These are phyloP conservation scores for Pseudogymnoascus sp. DNA, from an alignment of 2,329 filamentous ascomycete species.

Conservation along the genomic window DNA sequence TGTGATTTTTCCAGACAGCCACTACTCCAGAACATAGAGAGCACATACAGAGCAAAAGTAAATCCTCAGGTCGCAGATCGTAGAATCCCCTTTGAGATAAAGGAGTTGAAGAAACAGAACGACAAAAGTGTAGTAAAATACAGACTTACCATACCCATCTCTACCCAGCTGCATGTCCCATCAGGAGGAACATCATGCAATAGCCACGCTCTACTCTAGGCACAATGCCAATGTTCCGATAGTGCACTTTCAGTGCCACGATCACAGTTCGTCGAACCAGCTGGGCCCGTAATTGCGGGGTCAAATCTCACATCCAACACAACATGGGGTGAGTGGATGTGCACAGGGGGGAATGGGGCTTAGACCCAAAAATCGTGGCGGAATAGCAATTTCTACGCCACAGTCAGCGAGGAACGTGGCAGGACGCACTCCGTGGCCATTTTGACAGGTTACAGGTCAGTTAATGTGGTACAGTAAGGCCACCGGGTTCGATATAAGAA, in stretches of 20 bases:
- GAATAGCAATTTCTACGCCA: background rate
- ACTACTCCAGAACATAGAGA: background rate
- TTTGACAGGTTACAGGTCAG: background rate
- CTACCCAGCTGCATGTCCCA: background rate
- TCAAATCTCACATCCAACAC: background rate
- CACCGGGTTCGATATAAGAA: background rate
- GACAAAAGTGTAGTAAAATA: background rate
- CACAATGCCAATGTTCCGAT: background rate
- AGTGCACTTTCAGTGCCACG: background rate
- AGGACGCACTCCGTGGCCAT: background rate
- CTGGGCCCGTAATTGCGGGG: background rate
- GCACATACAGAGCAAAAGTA: background rate
- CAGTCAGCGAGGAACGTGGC: background rate
- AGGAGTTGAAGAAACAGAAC: background rate
- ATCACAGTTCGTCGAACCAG: background rate
- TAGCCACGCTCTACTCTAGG: background rate
- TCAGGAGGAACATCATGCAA: background rate
- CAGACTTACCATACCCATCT: background rate
- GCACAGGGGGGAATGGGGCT: background rate
- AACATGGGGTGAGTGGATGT: background rate
- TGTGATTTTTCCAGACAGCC: background rate
- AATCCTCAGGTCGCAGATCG: background rate
- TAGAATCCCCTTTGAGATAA: background rate
- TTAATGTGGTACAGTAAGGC: background rate
- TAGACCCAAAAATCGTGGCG: background rate